These are phyloP conservation scores for Cyberlindnera mississippiensis DNA, from an alignment of 805 yeast genomes.

Conservation along the genomic window DNA sequence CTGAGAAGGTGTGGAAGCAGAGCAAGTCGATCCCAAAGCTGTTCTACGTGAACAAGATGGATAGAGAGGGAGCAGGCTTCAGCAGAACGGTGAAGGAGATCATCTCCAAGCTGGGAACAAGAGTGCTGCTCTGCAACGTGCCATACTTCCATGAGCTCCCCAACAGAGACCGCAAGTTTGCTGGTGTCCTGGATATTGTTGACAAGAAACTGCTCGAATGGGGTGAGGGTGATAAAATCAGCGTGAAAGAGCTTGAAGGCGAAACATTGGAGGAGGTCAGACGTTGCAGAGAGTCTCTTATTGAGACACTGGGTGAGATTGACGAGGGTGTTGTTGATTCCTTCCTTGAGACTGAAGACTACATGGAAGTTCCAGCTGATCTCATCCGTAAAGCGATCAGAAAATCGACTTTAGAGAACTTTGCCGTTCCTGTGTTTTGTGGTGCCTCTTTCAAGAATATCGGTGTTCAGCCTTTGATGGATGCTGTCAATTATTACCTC, in stretches of 20 bases:
- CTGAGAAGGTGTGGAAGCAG: slow-evolving; percentile 95
- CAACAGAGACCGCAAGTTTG: slow-evolving; percentile 38
- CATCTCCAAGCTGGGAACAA: slow-evolving; percentile 67
- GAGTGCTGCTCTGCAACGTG: slow-evolving; percentile 68
- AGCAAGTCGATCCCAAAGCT: slow-evolving; percentile 74
- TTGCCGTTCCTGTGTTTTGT: slow-evolving; percentile 76
- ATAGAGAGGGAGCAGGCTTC: slow-evolving; percentile 92
- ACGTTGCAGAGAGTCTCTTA: slow-evolving; percentile 64
- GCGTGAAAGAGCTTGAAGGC: slow-evolving; percentile 41
- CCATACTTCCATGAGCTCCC: slow-evolving; percentile 61
- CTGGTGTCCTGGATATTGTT: slow-evolving; percentile 74
- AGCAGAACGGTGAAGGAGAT: slow-evolving; percentile 86
- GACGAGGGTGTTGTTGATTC: slow-evolving; percentile 77
- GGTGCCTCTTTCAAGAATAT: slow-evolving; percentile 91
- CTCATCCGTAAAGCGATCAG: slow-evolving; percentile 59
- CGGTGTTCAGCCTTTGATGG: slow-evolving; percentile 92
- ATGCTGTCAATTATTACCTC: slow-evolving; percentile 70
- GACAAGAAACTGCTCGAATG: slow-evolving; percentile 52
- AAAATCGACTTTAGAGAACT: slow-evolving; percentile 52
- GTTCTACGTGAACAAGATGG: slow-evolving; percentile 91
- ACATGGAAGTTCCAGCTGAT: slow-evolving; percentile 55
- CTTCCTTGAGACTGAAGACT: slow-evolving; percentile 72
- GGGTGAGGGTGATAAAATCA: slow-evolving; percentile 47
- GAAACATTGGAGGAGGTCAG: slow-evolving; percentile 44
- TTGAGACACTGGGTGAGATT: slow-evolving; percentile 80